Evolutionary conservation across 2,329 filamentous ascomycete species (phyloP).

Genomic region (Thielaviopsis punctulata): DNA sequence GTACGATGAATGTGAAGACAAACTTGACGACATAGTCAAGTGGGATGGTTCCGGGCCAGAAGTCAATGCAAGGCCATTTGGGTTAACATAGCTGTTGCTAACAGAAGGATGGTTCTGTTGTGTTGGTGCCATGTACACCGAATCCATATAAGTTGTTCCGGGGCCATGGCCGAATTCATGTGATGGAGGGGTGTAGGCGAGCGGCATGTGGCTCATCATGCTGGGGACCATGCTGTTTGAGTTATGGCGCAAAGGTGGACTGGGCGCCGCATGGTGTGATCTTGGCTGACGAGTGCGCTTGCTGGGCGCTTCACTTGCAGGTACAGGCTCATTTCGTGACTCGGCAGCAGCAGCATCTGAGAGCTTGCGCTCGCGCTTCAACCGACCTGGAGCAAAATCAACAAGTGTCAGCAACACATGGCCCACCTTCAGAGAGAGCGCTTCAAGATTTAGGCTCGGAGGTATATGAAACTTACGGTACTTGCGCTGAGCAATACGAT

Average conservation of each 20-base stretch:
- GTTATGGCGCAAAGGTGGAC: not conserved
- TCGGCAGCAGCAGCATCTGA: not conserved
- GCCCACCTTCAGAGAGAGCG: not conserved
- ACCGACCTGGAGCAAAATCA: not conserved
- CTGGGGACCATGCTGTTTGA: not conserved
- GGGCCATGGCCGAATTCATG: not conserved
- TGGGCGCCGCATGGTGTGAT: not conserved
- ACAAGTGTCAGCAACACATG: not conserved
- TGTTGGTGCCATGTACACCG: not conserved
- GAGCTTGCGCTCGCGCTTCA: not conserved
- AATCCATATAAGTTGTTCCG: not conserved
- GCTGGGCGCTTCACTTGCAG: not conserved
- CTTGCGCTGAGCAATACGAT: slow-evolving; percentile 91
- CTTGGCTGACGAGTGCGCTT: not conserved
- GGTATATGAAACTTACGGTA: slow-evolving; percentile 65
- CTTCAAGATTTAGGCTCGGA: not conserved
- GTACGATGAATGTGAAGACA: not conserved
- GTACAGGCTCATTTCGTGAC: not conserved
- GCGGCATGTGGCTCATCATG: not conserved
- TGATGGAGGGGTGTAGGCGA: not conserved
- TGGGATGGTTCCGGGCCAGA: not conserved
- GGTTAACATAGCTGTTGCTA: not conserved
- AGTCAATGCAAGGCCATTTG: not conserved
- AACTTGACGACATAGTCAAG: not conserved
- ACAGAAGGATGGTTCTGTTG: not conserved